These are phyloP conservation scores for Xylariaceae sp. DNA, from an alignment of 2,329 filamentous ascomycete species.

Conservation along the genomic window DNA sequence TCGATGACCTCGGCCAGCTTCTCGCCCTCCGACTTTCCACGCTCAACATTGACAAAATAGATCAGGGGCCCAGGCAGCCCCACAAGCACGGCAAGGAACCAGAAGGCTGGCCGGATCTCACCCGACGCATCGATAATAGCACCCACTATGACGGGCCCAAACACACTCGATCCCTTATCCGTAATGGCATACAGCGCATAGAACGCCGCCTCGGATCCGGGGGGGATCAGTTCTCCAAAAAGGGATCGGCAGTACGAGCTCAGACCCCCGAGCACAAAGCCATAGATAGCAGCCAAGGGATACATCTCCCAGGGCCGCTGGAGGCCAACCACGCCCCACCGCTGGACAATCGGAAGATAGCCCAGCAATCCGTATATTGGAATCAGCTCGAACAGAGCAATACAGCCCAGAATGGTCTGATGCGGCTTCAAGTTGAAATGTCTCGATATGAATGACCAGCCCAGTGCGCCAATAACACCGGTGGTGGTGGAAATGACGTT, in stretches of 20 bases:
- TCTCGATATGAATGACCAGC: conserved; percentile 78
- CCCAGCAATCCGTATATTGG: conserved; percentile 87
- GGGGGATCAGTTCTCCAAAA: conserved; percentile 90
- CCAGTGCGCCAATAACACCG: conserved; percentile 84
- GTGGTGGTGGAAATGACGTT: conserved; percentile 85
- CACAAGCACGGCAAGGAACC: conserved; percentile 84
- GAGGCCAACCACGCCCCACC: conserved; percentile 76
- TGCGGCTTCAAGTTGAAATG: conserved; percentile 69
- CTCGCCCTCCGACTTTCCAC: conserved; percentile 67
- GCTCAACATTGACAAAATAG: conserved; percentile 79
- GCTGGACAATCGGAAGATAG: conserved; percentile 76
- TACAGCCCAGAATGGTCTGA: conserved; percentile 90
- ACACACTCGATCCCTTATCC: conserved; percentile 91
- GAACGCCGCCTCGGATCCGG: conserved; percentile 91
- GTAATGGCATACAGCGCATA: conserved; percentile 97
- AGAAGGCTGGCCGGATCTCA: conserved; percentile 83
- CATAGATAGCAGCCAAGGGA: conserved; percentile 84
- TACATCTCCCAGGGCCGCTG: conserved; percentile 98
- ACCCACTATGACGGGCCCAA: conserved; percentile 91
- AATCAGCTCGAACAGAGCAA: conserved; percentile 86
- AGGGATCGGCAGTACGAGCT: conserved; percentile 89
- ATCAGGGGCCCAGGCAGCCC: conserved; percentile 81
- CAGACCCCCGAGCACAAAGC: conserved; percentile 89
- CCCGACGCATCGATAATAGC: conserved; percentile 83
- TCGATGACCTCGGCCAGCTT: conserved; percentile 61